These are phyloP conservation scores for Salix dunnii DNA, from an alignment of 345 rosid genomes.

Conservation along the genomic window DNA sequence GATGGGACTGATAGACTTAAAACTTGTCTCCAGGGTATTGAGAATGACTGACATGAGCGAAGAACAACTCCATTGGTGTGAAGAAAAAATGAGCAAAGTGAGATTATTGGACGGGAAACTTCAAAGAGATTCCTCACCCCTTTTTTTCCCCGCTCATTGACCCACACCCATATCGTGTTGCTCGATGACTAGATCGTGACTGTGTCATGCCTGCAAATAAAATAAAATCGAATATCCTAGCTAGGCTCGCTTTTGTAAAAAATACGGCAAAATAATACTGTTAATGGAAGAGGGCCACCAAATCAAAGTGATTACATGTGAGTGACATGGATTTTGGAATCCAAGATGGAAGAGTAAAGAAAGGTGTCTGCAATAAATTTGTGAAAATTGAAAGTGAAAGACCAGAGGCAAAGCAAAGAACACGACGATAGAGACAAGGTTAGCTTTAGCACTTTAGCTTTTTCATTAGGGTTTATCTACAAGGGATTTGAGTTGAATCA, in stretches of 20 bases:
- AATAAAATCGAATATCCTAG: constrained; percentile 37
- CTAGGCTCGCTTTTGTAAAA: constrained; percentile 30
- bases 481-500: constrained; percentile 23
- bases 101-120: constrained; percentile 62
- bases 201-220: constrained; percentile 24
- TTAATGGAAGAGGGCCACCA: constrained; percentile 23
- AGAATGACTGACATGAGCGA: constrained; percentile 70
- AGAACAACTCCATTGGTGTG: constrained; percentile 88
- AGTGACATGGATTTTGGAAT: constrained; percentile 37
- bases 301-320: constrained; percentile 43
- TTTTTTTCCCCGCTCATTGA: constrained; percentile 93
- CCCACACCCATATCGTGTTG: constrained; percentile 21
- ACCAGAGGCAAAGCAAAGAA: constrained; percentile 50
- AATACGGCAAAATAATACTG: constrained; percentile 8
- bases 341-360: constrained; percentile 23
- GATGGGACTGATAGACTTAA: constrained; percentile 85
- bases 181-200: constrained; percentile 41
- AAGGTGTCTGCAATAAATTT: constrained; percentile 11
- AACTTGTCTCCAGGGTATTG: constrained; percentile 88
- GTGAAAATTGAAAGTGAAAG: constrained; percentile 35
- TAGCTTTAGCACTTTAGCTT: constrained; percentile 40
- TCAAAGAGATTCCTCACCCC: constrained; percentile 84
- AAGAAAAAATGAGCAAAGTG: constrained; percentile 95
- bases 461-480: constrained; percentile 25
- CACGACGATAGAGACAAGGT: constrained; percentile 37